phyloP scores from a whole-genome alignment of 164 flowering plant species.

The Piper longum region DNA sequence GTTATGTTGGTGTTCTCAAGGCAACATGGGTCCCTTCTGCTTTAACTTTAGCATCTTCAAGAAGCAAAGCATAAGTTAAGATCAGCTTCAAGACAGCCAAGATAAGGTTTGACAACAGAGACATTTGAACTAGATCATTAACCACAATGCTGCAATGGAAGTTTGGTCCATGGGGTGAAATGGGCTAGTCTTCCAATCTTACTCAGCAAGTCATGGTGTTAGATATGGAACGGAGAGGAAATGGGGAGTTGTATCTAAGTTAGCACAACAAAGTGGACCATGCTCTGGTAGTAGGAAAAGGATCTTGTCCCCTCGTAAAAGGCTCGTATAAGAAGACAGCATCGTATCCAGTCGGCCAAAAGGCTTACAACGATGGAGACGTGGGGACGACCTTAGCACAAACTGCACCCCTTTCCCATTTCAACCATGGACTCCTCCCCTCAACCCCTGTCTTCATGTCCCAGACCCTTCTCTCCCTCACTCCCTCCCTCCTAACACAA shows the following conservation, averaged over 20 bases:
- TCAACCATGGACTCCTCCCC: slow-evolving; percentile 1
- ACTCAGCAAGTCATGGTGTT: not conserved
- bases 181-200: not conserved
- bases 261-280: not conserved
- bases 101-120: too few species aligned
- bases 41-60: not conserved
- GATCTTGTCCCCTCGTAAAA: not conserved
- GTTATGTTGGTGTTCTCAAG: not conserved
- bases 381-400: not conserved
- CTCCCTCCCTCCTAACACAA: not conserved
- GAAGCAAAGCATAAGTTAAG: too few species aligned
- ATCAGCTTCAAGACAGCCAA: too few species aligned
- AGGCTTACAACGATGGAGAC: slow-evolving; percentile 4
- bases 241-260: not conserved
- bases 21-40: not conserved
- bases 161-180: too few species aligned
- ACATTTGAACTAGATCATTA: too few species aligned
- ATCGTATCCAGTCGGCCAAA: slow-evolving; percentile 6
- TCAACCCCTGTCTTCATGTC: slow-evolving; percentile 4
- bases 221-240: not conserved
- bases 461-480: not conserved
- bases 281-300: not conserved
- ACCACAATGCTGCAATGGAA: too few species aligned
- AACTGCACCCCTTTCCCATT: not conserved
- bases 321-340: not conserved